These are phyloP conservation scores for Gilbertella persicaria DNA, from an alignment of 371 early-diverging fungal genomes.

Conservation along the genomic window DNA sequence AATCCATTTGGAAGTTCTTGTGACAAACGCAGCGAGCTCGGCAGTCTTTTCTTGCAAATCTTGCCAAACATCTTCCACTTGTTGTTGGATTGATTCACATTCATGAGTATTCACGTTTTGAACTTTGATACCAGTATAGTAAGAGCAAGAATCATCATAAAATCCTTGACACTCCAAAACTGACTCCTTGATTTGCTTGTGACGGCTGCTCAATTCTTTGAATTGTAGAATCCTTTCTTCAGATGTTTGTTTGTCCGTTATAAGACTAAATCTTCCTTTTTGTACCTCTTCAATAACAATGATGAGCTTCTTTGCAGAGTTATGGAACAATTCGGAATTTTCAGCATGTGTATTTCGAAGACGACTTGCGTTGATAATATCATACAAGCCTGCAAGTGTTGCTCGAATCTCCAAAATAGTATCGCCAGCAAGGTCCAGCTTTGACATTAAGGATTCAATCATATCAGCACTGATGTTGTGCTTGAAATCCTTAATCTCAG, in stretches of 20 bases:
- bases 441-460: slow-evolving; percentile 17
- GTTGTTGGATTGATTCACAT: slow-evolving; percentile 20
- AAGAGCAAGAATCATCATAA: slow-evolving; percentile 46
- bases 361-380: slow-evolving; percentile 41
- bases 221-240: slow-evolving; percentile 17
- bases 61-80: slow-evolving; percentile 27
- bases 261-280: slow-evolving; percentile 5
- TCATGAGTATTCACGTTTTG: slow-evolving; percentile 27
- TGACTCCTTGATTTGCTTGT: slow-evolving; percentile 31
- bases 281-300: not conserved
- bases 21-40: slow-evolving; percentile 18
- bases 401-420: slow-evolving; percentile 31
- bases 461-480: slow-evolving; percentile 18
- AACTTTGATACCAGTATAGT: slow-evolving; percentile 31
- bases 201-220: slow-evolving; percentile 20
- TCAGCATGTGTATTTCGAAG: slow-evolving; percentile 44
- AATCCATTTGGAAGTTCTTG: slow-evolving; percentile 24
- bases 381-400: slow-evolving; percentile 34
- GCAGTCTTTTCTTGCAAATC: slow-evolving; percentile 6
- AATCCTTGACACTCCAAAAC: slow-evolving; percentile 38
- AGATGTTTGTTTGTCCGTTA: slow-evolving; percentile 11
- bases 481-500: slow-evolving; percentile 13
- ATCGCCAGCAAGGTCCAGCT: slow-evolving; percentile 37
- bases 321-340: slow-evolving; percentile 25
- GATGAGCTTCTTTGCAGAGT: slow-evolving; percentile 7